Percentiles rank a stretch among this genome's conserved stretches.
These are phyloP conservation scores for Cryptococcus maquisensis DNA, from an alignment of 1,284 basidiomycete species.

Conservation along the genomic window DNA sequence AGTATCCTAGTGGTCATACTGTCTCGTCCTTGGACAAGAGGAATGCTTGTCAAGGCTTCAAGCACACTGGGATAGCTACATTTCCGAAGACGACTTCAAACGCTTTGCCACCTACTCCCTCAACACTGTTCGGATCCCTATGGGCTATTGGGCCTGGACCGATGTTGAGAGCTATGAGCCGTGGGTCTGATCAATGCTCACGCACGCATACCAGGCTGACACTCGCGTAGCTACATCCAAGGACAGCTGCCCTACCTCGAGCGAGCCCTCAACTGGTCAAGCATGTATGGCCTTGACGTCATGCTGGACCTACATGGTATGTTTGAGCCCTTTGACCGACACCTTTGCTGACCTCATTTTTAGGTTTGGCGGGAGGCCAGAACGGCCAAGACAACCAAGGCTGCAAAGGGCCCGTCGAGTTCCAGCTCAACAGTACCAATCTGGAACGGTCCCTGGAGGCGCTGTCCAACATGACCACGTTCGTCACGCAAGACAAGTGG, in stretches of 20 bases:
- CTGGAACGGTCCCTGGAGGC: slow-evolving; percentile 33
- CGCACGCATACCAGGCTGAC: background rate
- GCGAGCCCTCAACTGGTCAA: slow-evolving; percentile 34
- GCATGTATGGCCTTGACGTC: slow-evolving; percentile 39
- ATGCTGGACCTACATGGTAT: slow-evolving; percentile 42
- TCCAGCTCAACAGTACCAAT: slow-evolving; percentile 29
- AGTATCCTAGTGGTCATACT: slow-evolving; percentile 28
- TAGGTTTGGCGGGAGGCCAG: slow-evolving; percentile 12
- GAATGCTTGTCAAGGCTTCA: slow-evolving; percentile 24
- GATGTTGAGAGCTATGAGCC: slow-evolving; percentile 44
- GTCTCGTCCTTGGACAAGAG: slow-evolving; percentile 24
- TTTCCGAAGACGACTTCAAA: slow-evolving; percentile 49
- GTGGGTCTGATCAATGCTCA: slow-evolving; percentile 19
- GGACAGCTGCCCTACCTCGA: slow-evolving; percentile 33
- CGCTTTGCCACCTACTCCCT: slow-evolving; percentile 31
- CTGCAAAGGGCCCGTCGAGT: slow-evolving; percentile 25
- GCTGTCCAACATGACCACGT: slow-evolving; percentile 50
- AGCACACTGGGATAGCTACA: slow-evolving; percentile 40
- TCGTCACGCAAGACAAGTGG: slow-evolving; percentile 29
- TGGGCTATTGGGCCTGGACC: slow-evolving; percentile 41
- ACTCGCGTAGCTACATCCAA: slow-evolving; percentile 20
- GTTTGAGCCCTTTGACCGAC: slow-evolving; percentile 19
- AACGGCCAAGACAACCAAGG: slow-evolving; percentile 50
- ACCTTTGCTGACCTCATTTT: no score
- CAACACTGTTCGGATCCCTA: slow-evolving; percentile 40